phyloP scores from a whole-genome alignment of 164 flowering plant species.

The Tinospora cordifolia region DNA sequence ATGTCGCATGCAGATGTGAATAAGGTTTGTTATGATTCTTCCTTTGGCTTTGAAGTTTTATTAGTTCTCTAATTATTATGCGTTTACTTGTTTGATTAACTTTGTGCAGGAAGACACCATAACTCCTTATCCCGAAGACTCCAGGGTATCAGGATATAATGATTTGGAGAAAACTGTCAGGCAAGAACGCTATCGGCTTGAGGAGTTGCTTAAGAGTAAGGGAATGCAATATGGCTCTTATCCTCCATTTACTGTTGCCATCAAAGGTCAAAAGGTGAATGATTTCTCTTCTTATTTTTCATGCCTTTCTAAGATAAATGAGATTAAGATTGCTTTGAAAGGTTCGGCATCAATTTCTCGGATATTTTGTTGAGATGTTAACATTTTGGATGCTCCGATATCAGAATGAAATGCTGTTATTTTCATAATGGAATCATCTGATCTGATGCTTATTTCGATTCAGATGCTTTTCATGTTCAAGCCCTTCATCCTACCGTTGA shows the following conservation, averaged over 20 bases:
- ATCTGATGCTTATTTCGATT: not conserved
- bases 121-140: constrained; percentile 32
- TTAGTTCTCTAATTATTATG: not conserved
- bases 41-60: not conserved
- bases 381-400: not conserved
- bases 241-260: constrained; percentile 69
- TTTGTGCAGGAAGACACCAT: constrained; percentile 34
- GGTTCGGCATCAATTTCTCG: not conserved
- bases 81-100: constrained; percentile 1
- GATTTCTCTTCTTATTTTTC: not conserved
- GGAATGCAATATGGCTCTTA: constrained; percentile 53
- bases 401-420: not conserved
- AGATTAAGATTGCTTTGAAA: not conserved
- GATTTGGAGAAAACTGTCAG: constrained; percentile 54
- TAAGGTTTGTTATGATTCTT: constrained; percentile 32
- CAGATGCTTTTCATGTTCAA: not conserved
- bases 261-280: constrained; percentile 82
- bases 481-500: no score
- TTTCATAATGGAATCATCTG: not conserved
- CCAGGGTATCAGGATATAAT: constrained; percentile 31
- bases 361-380: not conserved
- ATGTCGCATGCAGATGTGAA: constrained; percentile 56
- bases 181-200: constrained; percentile 53
- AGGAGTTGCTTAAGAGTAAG: constrained; percentile 56
- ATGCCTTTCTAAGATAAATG: not conserved